Base-by-base conservation (phyloP, 2,329 filamentous ascomycete genomes). In the Botrytis fabae region DNA sequence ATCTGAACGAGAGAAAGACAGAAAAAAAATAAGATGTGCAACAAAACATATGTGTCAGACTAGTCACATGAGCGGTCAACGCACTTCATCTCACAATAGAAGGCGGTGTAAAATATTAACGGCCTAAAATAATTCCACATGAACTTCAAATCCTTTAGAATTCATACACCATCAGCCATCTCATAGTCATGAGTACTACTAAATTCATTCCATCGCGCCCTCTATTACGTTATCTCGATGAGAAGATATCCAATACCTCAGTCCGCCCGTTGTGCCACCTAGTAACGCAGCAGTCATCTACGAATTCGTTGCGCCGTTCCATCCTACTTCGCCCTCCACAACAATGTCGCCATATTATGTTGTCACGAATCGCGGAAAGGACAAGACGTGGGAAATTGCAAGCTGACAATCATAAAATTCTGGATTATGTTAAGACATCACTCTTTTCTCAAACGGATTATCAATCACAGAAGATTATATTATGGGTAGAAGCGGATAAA, bases 141-240 rank as follows among this genome's bases (percentile, higher is more conserved):
- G 25, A 68, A 57, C 25, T 54, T n/a, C 35, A 57, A 68, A 44
- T 44, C 28, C 48, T 42, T 57, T 10, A n/a, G 18, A 42, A 12
- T 28, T 32, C 9, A 44, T 32, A 32, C n/a, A 32, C 2, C 25
- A 32, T 28, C 51, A 28, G 28, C 1, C 51, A 54, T 5, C 1
- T 42, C n/a, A 42, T 2, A 28, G 38, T 40, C 48, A 69, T 69
- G 65, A 69, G 35, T 44, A 69, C 25, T 20, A 68, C 65, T 18
- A 69, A 69, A 59, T 18, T 57, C 8, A 57, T 69, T 4, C 65
- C 65, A 6, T 69, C 65, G 3, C 65, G 48, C n/a, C 65, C 65
- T 32, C 38, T 69, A 18, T 20, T 69, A 20, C 25, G 38, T 35
- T 69, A 57, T 16, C 51, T 69, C 35, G 32, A 57, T 42, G 48